A percentile compares a stretch with the other conserved stretches of the same genome.
phyloP scores from a whole-genome alignment of 2,329 filamentous ascomycete species.

The Ophiognomonia clavigignenti-juglandacearum region DNA sequence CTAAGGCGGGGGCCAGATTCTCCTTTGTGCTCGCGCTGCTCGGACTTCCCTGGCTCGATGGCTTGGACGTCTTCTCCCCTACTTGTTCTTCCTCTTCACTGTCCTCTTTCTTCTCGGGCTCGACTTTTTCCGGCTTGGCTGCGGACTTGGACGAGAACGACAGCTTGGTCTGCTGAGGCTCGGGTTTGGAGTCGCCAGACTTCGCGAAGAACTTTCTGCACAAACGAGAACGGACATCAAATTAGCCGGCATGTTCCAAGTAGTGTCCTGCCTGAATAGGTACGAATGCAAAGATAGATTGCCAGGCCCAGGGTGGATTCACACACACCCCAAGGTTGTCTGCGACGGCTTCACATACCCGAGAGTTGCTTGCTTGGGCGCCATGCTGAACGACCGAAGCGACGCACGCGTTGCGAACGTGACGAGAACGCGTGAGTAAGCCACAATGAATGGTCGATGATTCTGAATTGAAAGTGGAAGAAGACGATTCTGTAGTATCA shows the following conservation, averaged over 20 bases:
- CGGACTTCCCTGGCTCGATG: conserved; percentile 17
- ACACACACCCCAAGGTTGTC: conserved; percentile 67
- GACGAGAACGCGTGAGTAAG: conserved; percentile 18
- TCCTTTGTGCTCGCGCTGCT: conserved; percentile 29
- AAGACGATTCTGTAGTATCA: background rate
- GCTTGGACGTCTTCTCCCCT: conserved; percentile 21
- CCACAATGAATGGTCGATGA: conserved; percentile 4
- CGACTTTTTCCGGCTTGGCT: conserved; percentile 32
- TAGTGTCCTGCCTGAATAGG: background rate
- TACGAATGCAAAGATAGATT: background rate
- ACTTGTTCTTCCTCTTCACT: conserved; percentile 14
- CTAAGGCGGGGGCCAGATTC: conserved; percentile 33
- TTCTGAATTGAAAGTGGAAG: background rate
- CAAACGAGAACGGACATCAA: background rate
- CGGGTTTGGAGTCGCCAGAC: conserved; percentile 53
- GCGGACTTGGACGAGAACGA: conserved; percentile 62
- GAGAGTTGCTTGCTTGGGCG: conserved; percentile 72
- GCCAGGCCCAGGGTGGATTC: background rate
- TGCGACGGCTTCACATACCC: conserved; percentile 80
- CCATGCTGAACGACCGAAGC: conserved; percentile 29
- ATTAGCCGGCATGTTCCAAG: background rate
- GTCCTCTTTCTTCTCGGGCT: conserved; percentile 27
- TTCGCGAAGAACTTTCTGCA: conserved; percentile 80
- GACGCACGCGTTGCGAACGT: conserved; percentile 18
- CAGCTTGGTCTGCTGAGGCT: conserved; percentile 72